Conservation (phyloP, 1,139 yeast genomes). For the Zhuliangozyma parablackwelliae region DNA sequence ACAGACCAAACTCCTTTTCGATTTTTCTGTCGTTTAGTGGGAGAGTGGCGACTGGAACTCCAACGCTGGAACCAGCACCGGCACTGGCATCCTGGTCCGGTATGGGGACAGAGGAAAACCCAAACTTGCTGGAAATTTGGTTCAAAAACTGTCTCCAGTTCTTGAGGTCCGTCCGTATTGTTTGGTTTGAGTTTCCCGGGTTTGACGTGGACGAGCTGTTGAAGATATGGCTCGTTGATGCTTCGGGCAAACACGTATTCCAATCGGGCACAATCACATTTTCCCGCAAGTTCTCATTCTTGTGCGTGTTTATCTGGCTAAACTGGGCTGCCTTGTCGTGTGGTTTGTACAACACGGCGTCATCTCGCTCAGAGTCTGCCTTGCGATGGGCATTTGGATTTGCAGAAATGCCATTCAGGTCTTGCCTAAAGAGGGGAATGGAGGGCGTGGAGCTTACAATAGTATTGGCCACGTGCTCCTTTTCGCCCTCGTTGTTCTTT, state of each 20-base stretch:
- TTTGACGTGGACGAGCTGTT: constrained; percentile 21
- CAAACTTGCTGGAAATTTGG: constrained; percentile 35
- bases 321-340: constrained; percentile 41
- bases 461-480: constrained; percentile 23
- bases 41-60: constrained; percentile 4
- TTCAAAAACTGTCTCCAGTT: constrained; percentile 37
- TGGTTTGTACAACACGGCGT: constrained; percentile 46
- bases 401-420: constrained; percentile 2
- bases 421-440: constrained; percentile 16
- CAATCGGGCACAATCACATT: constrained; percentile 44
- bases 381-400: constrained; percentile 24
- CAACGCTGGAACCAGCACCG: no score
- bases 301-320: constrained; percentile 42
- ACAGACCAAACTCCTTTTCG: constrained; percentile 32
- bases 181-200: constrained; percentile 13
- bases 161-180: constrained; percentile 21
- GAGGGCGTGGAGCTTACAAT: constrained; percentile 32
- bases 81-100: constrained; percentile 7
- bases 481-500: constrained; percentile 7
- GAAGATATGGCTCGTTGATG: constrained; percentile 11
- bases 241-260: constrained; percentile 36
- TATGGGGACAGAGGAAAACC: constrained; percentile 27
- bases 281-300: constrained; percentile 39
- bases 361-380: constrained; percentile 27
- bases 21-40: constrained; percentile 15